These are phyloP conservation scores for Backusella morwellensis DNA, from an alignment of 192 early-diverging fungal genomes.

Conservation along the genomic window DNA sequence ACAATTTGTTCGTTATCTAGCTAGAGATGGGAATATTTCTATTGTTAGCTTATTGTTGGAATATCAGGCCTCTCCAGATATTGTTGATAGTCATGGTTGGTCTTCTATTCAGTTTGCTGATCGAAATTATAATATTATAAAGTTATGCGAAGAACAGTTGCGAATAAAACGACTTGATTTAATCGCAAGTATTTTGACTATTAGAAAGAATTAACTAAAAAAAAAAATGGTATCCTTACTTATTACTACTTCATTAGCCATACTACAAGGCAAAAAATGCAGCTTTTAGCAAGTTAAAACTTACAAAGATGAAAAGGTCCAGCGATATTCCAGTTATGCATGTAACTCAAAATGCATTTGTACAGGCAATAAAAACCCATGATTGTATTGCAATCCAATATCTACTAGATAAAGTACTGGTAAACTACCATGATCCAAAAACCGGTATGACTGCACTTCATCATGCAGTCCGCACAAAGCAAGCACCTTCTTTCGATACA, in stretches of 20 bases:
- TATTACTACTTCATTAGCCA: neutral
- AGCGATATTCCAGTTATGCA: slow-evolving; percentile 22
- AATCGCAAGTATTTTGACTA: slow-evolving; percentile 23
- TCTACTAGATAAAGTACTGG: slow-evolving; percentile 38
- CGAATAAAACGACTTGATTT: slow-evolving; percentile 43
- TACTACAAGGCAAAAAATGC: neutral
- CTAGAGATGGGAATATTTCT: slow-evolving; percentile 58
- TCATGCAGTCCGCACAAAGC: slow-evolving; percentile 52
- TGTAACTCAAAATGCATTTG: slow-evolving; percentile 43
- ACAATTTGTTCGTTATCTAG: slow-evolving; percentile 13
- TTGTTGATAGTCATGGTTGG: slow-evolving; percentile 63
- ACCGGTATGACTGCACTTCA: slow-evolving; percentile 61
- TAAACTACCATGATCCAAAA: slow-evolving; percentile 50
- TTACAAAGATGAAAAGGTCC: slow-evolving; percentile 40
- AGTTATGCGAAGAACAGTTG: slow-evolving; percentile 51
- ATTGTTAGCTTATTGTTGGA: slow-evolving; percentile 51
- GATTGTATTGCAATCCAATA: slow-evolving; percentile 52
- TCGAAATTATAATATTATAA: slow-evolving; percentile 53
- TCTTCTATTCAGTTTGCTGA: slow-evolving; percentile 62
- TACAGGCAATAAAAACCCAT: slow-evolving; percentile 57
- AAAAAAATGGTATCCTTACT: neutral
- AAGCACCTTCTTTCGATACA: slow-evolving; percentile 49
- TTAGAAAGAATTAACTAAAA: neutral
- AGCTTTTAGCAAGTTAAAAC: slow-evolving; percentile 24
- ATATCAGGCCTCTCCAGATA: slow-evolving; percentile 50